Percentiles rank a stretch among this genome's conserved stretches.
These are phyloP conservation scores for Polytrichum commune DNA, from an alignment of 225 moss, liverwort and hornwort genomes.

Conservation along the genomic window DNA sequence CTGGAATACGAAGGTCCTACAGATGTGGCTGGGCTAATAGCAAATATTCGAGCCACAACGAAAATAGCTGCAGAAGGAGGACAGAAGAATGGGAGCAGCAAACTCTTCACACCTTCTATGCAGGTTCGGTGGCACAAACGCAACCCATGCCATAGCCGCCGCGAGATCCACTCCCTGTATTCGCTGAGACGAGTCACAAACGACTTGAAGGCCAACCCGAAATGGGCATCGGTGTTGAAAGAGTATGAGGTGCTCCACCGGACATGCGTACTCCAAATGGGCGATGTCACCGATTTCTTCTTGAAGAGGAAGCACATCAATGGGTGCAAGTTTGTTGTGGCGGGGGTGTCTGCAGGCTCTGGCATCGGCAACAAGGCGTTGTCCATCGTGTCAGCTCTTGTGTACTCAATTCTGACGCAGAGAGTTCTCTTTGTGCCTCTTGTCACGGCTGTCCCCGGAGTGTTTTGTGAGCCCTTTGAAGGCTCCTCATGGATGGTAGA, in stretches of 20 bases:
- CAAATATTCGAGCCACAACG: slow-evolving; percentile 17
- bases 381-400: slow-evolving; percentile 50
- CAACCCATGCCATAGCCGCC: slow-evolving; percentile 33
- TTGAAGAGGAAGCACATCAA: slow-evolving; percentile 24
- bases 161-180: slow-evolving; percentile 29
- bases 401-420: slow-evolving; percentile 62
- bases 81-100: slow-evolving; percentile 10
- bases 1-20: slow-evolving; percentile 6
- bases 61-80: slow-evolving; percentile 19
- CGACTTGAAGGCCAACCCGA: slow-evolving; percentile 20
- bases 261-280: slow-evolving; percentile 49
- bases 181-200: slow-evolving; percentile 11
- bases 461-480: slow-evolving; percentile 72
- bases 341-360: slow-evolving; percentile 33
- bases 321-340: slow-evolving; percentile 47
- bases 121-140: slow-evolving; percentile 17
- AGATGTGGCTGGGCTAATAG: slow-evolving; percentile 30
- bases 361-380: slow-evolving; percentile 54
- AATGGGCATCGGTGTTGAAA: slow-evolving; percentile 42
- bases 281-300: slow-evolving; percentile 44
- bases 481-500: slow-evolving; percentile 76
- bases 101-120: slow-evolving; percentile 13
- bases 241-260: slow-evolving; percentile 61
- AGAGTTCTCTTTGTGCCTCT: slow-evolving; percentile 61
- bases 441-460: slow-evolving; percentile 40